Conservation (phyloP, 2,329 filamentous ascomycete species). For the Alternaria ethzedia region DNA sequence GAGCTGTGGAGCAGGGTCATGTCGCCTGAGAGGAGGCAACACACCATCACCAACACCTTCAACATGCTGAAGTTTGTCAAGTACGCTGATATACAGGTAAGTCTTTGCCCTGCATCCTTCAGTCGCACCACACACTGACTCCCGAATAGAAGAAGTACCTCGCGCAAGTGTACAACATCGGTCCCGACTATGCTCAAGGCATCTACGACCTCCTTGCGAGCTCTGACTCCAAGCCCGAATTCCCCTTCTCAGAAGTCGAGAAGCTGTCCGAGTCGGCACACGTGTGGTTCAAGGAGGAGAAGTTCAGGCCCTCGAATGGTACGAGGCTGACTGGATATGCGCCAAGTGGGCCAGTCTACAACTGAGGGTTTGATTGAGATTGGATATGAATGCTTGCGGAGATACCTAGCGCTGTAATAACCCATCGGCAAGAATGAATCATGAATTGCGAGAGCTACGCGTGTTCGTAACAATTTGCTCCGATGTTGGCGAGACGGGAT, state of each 20-base stretch:
- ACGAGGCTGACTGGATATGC: conserved; percentile 51
- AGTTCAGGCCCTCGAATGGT: conserved; percentile 51
- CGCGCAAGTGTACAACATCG: conserved; percentile 60
- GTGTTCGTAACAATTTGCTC: not conserved
- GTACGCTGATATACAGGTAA: conserved; percentile 53
- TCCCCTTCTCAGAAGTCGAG: conserved; percentile 56
- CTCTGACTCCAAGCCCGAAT: conserved; percentile 53
- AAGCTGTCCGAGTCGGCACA: conserved; percentile 54
- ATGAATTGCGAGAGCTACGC: not conserved
- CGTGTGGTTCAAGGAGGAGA: conserved; percentile 54
- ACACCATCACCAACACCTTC: conserved; percentile 59
- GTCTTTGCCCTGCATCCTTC: not conserved
- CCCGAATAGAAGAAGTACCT: conserved; percentile 55
- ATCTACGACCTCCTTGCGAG: conserved; percentile 56
- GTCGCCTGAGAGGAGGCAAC: conserved; percentile 51
- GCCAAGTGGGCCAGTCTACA: conserved; percentile 26
- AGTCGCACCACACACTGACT: not conserved
- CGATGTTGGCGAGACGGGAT: not conserved
- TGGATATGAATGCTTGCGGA: not conserved
- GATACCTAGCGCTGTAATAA: not conserved
- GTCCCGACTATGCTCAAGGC: conserved; percentile 54
- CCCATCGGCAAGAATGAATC: not conserved
- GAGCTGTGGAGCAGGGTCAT: conserved; percentile 60
- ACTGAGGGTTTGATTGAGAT: not conserved
- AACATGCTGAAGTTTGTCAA: conserved; percentile 54